A percentile compares a stretch with the other conserved stretches of the same genome.
These are phyloP conservation scores for Cornus florida DNA, from an alignment of 148 eudicot genomes.

Conservation along the genomic window DNA sequence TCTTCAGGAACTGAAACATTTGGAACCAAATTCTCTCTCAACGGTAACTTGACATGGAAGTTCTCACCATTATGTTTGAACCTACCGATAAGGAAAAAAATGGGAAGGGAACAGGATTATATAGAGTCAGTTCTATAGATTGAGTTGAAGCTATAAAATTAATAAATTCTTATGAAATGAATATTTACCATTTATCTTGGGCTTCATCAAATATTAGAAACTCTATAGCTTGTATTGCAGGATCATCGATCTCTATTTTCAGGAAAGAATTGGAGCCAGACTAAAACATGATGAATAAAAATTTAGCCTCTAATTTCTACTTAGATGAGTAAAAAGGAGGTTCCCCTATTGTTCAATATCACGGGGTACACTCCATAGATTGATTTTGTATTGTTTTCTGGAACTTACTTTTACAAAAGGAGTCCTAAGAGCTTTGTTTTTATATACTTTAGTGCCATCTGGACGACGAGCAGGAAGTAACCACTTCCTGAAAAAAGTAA, in stretches of 20 bases:
- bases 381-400: background rate
- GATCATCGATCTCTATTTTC: constrained; percentile 83
- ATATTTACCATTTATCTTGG: constrained; percentile 70
- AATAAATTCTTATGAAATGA: background rate
- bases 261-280: constrained; percentile 66
- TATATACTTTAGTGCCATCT: constrained; percentile 64
- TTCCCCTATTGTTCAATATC: background rate
- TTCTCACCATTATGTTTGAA: constrained; percentile 84
- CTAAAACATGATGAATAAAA: constrained; percentile 38
- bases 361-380: background rate
- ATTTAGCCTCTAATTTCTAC: background rate
- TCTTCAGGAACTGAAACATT: constrained; percentile 84
- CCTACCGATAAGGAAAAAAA: constrained; percentile 34
- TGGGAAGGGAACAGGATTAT: background rate
- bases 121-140: background rate
- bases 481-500: constrained; percentile 55
- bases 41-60: constrained; percentile 64
- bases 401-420: constrained; percentile 74
- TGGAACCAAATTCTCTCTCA: constrained; percentile 33
- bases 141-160: background rate
- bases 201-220: constrained; percentile 83
- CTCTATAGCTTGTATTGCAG: constrained; percentile 79
- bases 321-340: background rate
- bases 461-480: constrained; percentile 75
- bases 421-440: constrained; percentile 80